A percentile compares a stretch with the other conserved stretches of the same genome.
phyloP scores from a whole-genome alignment of 805 yeast genomes.

The Candida tammaniensis region DNA sequence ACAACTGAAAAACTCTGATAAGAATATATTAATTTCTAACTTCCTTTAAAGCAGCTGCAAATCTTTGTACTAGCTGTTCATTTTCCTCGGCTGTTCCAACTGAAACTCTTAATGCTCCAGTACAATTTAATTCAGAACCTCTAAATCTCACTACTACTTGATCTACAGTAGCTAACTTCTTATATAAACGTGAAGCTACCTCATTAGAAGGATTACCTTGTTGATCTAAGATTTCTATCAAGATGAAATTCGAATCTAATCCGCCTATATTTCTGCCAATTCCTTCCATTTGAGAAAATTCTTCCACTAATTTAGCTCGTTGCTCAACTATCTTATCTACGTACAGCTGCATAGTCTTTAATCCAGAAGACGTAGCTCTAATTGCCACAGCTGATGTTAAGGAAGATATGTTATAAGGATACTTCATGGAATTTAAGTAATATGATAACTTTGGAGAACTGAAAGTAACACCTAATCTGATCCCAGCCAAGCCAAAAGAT shows the following conservation, averaged over 20 bases:
- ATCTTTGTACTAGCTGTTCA: slow-evolving; percentile 47
- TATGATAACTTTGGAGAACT: slow-evolving; percentile 58
- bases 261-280: slow-evolving; percentile 81
- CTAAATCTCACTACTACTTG: slow-evolving; percentile 87
- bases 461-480: slow-evolving; percentile 81
- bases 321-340: slow-evolving; percentile 53
- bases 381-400: slow-evolving; percentile 72
- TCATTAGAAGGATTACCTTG: slow-evolving; percentile 64
- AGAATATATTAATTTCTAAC: slow-evolving; percentile 1
- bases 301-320: slow-evolving; percentile 51
- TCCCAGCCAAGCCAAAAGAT: slow-evolving; percentile 95
- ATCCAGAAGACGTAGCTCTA: slow-evolving; percentile 63
- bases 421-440: slow-evolving; percentile 85
- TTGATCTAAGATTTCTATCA: slow-evolving; percentile 65
- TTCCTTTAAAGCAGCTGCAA: slow-evolving; percentile 20
- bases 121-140: slow-evolving; percentile 87
- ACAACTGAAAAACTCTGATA: too few species aligned
- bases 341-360: slow-evolving; percentile 55
- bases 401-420: slow-evolving; percentile 91
- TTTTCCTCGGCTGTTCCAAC: slow-evolving; percentile 84
- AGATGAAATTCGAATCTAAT: slow-evolving; percentile 78
- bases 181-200: slow-evolving; percentile 65
- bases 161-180: slow-evolving; percentile 63
- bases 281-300: slow-evolving; percentile 54
- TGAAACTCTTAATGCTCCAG: slow-evolving; percentile 83